Base-by-base conservation (phyloP, 2,329 filamentous ascomycete genomes). In the Fusarium sp. region DNA sequence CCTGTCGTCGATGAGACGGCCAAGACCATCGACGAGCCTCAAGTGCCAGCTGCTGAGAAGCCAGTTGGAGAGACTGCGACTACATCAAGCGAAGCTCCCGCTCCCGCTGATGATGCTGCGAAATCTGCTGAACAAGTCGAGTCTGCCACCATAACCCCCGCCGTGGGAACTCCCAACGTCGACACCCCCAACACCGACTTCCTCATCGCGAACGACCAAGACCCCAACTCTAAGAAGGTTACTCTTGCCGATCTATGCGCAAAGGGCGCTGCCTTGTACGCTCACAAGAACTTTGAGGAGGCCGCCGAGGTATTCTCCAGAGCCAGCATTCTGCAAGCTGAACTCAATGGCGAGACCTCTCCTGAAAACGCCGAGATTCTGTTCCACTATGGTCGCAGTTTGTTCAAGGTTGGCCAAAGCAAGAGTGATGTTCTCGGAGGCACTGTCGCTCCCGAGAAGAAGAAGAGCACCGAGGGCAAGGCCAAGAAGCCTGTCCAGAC, bases 351-450 rank as follows among this genome's bases (percentile, higher is more conserved):
- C 79, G 96, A 98, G 81, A 92, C 97, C 86, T 90, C 90, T 17
- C 89, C 93, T 6, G 91, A 94, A 60, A 99, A 99, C 75, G 95
- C 94, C 51, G 95, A 98, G 78, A 88, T 99, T 46, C 88, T 98
- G 21, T 99, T 97, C 80, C 88, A 94, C 69, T 99, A 99, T 80
- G 96, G 96, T 15, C 93, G 95, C 77, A 94, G 94, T 58, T 84
- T 99, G 21, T 98, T 97, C 85, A 94, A 94, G 79, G 92, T 98
- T 63, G 96, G 94, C 31, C 92, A 98, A 78, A 91, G 89, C 79
- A 97, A 97, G 80, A 98, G 94, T 77, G 94, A 98, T 76, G 94
- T 99, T 24, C 85, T 99, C 36, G 96, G 96, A 59, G 93, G 92
- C 34, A 92, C 92, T 75, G 92, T 94, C 21, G 79, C 88, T 77